Conservation (phyloP, 2,329 filamentous ascomycete species). For the Metarhizium robertsii region DNA sequence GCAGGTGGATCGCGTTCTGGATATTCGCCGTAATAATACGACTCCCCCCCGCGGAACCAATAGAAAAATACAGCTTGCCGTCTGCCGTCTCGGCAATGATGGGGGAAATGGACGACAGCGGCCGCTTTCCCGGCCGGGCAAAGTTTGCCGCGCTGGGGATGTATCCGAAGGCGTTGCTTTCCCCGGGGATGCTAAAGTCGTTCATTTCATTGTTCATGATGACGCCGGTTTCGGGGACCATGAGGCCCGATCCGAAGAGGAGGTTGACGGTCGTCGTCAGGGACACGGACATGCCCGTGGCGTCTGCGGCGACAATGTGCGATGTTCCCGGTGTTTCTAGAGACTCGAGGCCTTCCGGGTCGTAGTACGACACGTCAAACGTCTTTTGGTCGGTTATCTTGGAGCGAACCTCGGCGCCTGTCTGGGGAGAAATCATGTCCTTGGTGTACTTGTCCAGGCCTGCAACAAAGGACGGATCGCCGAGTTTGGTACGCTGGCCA, state of each 20-base stretch:
- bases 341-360: slow-evolving; percentile 36
- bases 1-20: slow-evolving; percentile 65
- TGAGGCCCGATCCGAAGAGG: slow-evolving; percentile 64
- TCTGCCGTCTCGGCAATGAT: slow-evolving; percentile 66
- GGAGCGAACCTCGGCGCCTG: slow-evolving; percentile 42
- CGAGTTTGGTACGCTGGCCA: slow-evolving; percentile 61
- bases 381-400: slow-evolving; percentile 34
- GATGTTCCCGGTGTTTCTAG: slow-evolving; percentile 57
- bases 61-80: slow-evolving; percentile 58
- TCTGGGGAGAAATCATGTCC: slow-evolving; percentile 51
- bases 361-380: slow-evolving; percentile 30
- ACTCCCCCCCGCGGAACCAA: slow-evolving; percentile 73
- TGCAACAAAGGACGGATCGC: slow-evolving; percentile 63
- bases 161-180: slow-evolving; percentile 67
- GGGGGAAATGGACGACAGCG: slow-evolving; percentile 68
- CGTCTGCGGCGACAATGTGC: slow-evolving; percentile 59
- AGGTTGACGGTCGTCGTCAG: slow-evolving; percentile 77
- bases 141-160: slow-evolving; percentile 67
- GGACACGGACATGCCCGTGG: slow-evolving; percentile 61
- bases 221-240: slow-evolving; percentile 74
- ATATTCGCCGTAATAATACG: slow-evolving; percentile 76
- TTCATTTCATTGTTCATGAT: slow-evolving; percentile 58
- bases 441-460: slow-evolving; percentile 53
- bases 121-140: slow-evolving; percentile 66
- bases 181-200: slow-evolving; percentile 70